Percentiles rank a stretch among this genome's conserved stretches.
phyloP scores from a whole-genome alignment of 1,284 basidiomycete genomes.

The Puccinia hordei region DNA sequence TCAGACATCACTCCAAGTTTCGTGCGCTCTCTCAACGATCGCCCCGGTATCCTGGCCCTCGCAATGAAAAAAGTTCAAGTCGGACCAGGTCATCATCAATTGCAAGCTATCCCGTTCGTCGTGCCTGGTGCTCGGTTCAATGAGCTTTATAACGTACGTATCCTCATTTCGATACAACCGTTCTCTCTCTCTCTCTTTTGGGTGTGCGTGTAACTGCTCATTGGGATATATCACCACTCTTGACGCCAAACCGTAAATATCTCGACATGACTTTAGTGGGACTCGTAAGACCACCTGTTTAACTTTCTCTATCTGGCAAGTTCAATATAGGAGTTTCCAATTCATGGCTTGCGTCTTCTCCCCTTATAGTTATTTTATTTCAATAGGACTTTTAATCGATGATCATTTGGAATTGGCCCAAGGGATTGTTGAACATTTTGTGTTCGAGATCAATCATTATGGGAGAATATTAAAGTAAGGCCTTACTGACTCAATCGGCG shows the following conservation, averaged over 20 bases:
- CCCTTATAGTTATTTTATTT: conserved; percentile 79
- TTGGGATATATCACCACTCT: background rate
- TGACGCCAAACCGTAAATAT: background rate
- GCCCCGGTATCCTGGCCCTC: conserved; percentile 88
- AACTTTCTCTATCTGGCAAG: background rate
- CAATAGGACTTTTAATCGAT: conserved; percentile 89
- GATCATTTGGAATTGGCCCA: conserved; percentile 90
- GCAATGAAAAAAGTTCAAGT: conserved; percentile 83
- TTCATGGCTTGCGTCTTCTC: background rate
- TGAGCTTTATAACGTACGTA: conserved; percentile 53
- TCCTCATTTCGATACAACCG: background rate
- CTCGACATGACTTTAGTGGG: conserved; percentile 53
- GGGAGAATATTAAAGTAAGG: conserved; percentile 67
- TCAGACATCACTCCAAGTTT: conserved; percentile 66
- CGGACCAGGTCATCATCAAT: conserved; percentile 70
- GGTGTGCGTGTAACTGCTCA: background rate
- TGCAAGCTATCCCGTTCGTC: conserved; percentile 93
- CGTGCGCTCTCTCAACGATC: conserved; percentile 88
- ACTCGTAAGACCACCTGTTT: conserved; percentile 51
- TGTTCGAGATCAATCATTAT: conserved; percentile 98
- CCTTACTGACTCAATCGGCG: background rate
- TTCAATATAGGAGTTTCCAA: background rate
- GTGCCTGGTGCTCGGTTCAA: conserved; percentile 82
- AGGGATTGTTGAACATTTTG: conserved; percentile 96
- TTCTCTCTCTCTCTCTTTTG: background rate